Evolutionary conservation across 352 stramenopile species (phyloP).

Genomic region (Globisporangium canariense): DNA sequence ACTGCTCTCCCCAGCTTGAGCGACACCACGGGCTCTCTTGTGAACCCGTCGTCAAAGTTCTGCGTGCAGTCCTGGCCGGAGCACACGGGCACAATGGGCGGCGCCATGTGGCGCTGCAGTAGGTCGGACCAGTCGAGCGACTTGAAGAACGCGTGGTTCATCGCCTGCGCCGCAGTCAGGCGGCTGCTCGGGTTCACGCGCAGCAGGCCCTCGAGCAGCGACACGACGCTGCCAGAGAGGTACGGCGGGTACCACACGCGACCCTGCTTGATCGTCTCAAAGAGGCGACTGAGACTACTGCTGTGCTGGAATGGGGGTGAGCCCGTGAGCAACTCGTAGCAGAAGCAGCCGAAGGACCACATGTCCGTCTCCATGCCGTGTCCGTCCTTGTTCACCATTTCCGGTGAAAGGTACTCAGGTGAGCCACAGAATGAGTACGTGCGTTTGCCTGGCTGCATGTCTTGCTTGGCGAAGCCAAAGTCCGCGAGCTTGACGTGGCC

Average conservation of each 20-base stretch:
- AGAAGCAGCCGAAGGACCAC: conserved; percentile 87
- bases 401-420: conserved; percentile 81
- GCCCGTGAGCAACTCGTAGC: conserved; percentile 75
- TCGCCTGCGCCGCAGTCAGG: conserved; percentile 58
- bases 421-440: conserved; percentile 85
- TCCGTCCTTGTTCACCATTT: conserved; percentile 74
- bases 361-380: conserved; percentile 81
- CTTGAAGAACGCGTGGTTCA: conserved; percentile 75
- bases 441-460: conserved; percentile 47
- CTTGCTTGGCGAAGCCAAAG: conserved; percentile 81
- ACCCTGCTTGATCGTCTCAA: conserved; percentile 54
- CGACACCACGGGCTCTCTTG: conserved; percentile 48
- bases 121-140: conserved; percentile 67
- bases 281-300: conserved; percentile 62
- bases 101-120: conserved; percentile 52
- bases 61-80: conserved; percentile 57
- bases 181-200: conserved; percentile 41
- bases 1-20: conserved; percentile 16
- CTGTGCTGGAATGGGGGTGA: conserved; percentile 67
- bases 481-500: conserved; percentile 81
- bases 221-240: conserved; percentile 39
- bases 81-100: conserved; percentile 63
- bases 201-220: conserved; percentile 52
- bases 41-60: conserved; percentile 88
- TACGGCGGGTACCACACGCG: conserved; percentile 69